Percentiles rank a stretch among this genome's conserved stretches.
phyloP scores from a whole-genome alignment of 345 rosid species.

The Hibiscus mutabilis region DNA sequence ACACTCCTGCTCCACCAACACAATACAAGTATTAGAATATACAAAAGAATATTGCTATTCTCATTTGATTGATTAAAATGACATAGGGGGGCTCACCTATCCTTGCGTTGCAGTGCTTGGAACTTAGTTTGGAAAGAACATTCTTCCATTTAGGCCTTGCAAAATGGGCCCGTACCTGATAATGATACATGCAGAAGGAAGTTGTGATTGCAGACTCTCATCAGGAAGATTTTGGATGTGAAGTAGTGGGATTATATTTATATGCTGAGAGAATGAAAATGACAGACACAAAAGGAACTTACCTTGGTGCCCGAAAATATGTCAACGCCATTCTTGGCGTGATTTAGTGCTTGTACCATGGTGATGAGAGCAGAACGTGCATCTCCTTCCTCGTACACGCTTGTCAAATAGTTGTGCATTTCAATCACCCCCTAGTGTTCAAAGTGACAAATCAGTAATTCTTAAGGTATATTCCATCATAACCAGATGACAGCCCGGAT shows the following conservation, averaged over 20 bases:
- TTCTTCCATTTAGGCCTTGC: conserved; percentile 98
- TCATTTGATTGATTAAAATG: background rate
- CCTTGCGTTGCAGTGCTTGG: conserved; percentile 83
- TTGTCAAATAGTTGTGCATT: conserved; percentile 97
- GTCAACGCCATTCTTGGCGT: conserved; percentile 95
- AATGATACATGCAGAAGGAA: background rate
- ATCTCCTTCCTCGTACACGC: conserved; percentile 99
- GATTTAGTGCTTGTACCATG: conserved; percentile 97
- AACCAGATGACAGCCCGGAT: background rate
- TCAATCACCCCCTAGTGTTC: conserved; percentile 79
- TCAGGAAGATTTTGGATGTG: background rate
- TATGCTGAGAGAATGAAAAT: conserved; percentile 1
- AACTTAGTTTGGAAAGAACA: conserved; percentile 70
- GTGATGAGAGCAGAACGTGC: conserved; percentile 98
- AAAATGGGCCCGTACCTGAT: conserved; percentile 89
- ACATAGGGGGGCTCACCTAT: conserved; percentile 46
- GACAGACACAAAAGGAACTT: conserved; percentile 10
- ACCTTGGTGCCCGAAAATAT: conserved; percentile 96
- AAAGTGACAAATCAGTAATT: background rate
- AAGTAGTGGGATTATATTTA: background rate
- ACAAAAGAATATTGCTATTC: background rate
- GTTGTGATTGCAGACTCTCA: background rate
- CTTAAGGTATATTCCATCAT: conserved; percentile 3
- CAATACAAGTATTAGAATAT: background rate
- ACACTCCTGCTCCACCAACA: conserved; percentile 63